Evolutionary conservation across 2,329 filamentous ascomycete genomes (phyloP).

Genomic region (Aspergillus texensis): DNA sequence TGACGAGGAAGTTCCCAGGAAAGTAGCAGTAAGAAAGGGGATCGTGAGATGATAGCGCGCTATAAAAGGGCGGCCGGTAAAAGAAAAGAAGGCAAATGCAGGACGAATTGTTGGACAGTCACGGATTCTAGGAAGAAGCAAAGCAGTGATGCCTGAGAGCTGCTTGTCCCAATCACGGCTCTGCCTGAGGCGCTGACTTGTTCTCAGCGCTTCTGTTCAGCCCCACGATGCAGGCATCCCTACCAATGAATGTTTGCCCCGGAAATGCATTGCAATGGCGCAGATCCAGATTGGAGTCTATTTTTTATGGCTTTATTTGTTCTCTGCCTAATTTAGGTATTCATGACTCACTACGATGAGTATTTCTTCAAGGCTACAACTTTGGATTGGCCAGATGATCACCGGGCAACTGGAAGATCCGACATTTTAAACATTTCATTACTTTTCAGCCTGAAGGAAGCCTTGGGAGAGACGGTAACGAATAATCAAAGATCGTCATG

Average conservation of each 20-base stretch:
- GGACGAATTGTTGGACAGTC: neutral
- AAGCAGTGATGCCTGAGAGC: conserved; percentile 3
- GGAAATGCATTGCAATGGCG: neutral
- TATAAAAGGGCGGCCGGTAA: neutral
- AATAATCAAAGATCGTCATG: neutral
- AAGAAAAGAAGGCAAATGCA: neutral
- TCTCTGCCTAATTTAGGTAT: neutral
- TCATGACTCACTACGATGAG: neutral
- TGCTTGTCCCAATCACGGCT: conserved; percentile 1
- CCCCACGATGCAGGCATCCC: neutral
- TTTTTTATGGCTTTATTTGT: neutral
- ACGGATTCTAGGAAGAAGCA: neutral
- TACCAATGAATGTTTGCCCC: neutral
- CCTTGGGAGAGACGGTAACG: neutral
- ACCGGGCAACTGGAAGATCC: neutral
- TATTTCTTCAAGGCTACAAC: neutral
- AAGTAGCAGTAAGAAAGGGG: neutral
- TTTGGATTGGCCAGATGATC: neutral
- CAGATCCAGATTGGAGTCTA: neutral
- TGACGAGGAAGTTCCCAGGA: neutral
- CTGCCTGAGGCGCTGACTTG: neutral
- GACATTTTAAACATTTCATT: neutral
- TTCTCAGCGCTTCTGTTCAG: conserved; percentile 2
- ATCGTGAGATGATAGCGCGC: neutral
- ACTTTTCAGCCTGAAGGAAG: neutral